Percentiles rank a stretch among this genome's conserved stretches.
phyloP scores from a whole-genome alignment of 208 protist species.

The Zelonia costaricensis region DNA sequence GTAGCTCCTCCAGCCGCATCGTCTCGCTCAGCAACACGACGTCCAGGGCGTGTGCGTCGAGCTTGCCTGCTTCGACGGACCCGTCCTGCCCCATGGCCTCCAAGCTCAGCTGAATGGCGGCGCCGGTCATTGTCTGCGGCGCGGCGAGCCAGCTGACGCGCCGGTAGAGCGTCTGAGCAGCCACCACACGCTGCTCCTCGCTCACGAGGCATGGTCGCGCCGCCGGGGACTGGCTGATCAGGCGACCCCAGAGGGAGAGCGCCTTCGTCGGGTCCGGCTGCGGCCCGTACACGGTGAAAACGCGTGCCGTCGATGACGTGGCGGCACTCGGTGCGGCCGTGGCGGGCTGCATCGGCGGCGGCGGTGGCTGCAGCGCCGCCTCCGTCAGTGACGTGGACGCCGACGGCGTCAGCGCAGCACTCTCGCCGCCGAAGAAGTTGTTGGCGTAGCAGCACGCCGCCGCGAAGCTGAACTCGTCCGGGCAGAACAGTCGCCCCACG shows the following conservation, averaged over 20 bases:
- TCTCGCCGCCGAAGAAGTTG: conserved; percentile 27
- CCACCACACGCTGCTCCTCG: conserved; percentile 52
- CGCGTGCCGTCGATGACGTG: background rate
- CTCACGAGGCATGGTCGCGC: conserved; percentile 38
- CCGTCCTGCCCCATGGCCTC: conserved; percentile 10
- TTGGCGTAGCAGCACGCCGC: conserved; percentile 55
- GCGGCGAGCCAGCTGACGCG: conserved; percentile 43
- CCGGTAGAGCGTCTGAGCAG: conserved; percentile 39
- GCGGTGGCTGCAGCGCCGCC: background rate
- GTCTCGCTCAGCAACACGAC: conserved; percentile 53
- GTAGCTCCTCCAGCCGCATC: conserved; percentile 58
- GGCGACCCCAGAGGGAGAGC: conserved; percentile 34
- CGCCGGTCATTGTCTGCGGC: conserved; percentile 39
- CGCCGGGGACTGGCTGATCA: conserved; percentile 28
- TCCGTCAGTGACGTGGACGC: no score
- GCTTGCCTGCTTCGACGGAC: background rate
- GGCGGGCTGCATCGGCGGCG: background rate
- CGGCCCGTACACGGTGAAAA: conserved; percentile 44
- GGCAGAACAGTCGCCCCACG: conserved; percentile 50
- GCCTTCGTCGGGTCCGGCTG: conserved; percentile 42
- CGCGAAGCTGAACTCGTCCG: conserved; percentile 49
- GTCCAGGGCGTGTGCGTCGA: conserved; percentile 28
- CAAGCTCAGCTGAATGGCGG: conserved; percentile 39
- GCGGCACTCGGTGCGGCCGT: background rate
- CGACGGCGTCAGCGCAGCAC: background rate